Evolutionary conservation across 192 early-diverging fungal genomes (phyloP).

Genomic region (Coemansia umbellata): DNA sequence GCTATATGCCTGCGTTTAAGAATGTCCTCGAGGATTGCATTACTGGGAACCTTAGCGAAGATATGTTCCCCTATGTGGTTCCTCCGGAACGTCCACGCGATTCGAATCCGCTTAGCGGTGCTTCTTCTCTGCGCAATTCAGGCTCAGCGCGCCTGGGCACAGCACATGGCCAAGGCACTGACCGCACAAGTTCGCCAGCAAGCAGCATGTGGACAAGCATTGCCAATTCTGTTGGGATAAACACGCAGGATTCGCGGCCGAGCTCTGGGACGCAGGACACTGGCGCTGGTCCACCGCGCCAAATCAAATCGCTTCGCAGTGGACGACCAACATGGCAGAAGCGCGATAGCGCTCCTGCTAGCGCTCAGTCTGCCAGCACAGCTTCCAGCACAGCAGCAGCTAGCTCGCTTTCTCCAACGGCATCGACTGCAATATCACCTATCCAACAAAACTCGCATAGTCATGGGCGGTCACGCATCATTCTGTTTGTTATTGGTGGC

Average conservation of each 20-base stretch:
- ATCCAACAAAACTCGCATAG: constrained; percentile 1
- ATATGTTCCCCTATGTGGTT: constrained; percentile 50
- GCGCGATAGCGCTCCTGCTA: constrained; percentile 44
- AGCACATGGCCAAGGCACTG: constrained; percentile 11
- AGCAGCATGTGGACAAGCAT: constrained; percentile 49
- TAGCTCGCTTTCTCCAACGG: constrained; percentile 3
- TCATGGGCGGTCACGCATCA: constrained; percentile 26
- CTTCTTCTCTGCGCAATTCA: constrained; percentile 16
- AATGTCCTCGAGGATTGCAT: constrained; percentile 39
- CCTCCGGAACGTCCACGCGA: constrained; percentile 44
- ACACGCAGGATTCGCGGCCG: constrained; percentile 22
- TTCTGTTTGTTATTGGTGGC: constrained; percentile 51
- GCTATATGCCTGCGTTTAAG: constrained; percentile 45
- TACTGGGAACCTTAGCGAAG: constrained; percentile 44
- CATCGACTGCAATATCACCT: constrained; percentile 1
- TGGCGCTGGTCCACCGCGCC: constrained; percentile 12
- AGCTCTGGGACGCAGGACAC: constrained; percentile 20
- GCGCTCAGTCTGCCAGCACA: neutral
- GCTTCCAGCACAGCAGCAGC: constrained; percentile 7
- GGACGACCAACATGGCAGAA: constrained; percentile 51
- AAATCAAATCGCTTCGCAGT: constrained; percentile 46
- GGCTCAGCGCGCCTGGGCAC: constrained; percentile 21
- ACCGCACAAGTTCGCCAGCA: constrained; percentile 30
- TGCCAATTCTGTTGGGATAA: constrained; percentile 35
- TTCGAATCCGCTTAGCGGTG: constrained; percentile 5